Evolutionary conservation across 1,139 yeast species (phyloP).

Genomic region (Lodderomyces oxycetoniae): DNA sequence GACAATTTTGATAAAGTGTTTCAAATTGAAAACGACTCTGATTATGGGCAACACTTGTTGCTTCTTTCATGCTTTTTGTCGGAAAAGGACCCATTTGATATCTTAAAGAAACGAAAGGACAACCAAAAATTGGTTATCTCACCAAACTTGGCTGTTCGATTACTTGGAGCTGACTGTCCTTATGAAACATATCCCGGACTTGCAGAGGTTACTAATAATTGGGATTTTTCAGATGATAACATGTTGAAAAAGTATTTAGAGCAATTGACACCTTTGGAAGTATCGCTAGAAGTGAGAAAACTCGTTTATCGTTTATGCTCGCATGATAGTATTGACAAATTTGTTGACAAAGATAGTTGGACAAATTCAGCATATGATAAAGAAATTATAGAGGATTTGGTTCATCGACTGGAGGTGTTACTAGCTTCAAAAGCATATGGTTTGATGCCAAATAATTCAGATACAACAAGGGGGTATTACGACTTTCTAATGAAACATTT

Average conservation of each 20-base stretch:
- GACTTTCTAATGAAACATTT: conserved; percentile 6
- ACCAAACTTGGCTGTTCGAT: conserved; percentile 11
- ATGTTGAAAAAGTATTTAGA: conserved; percentile 16
- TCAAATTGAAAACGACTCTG: not conserved
- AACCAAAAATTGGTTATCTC: conserved; percentile 6
- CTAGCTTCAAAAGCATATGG: conserved; percentile 7
- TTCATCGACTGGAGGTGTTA: not conserved
- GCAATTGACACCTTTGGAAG: conserved; percentile 1
- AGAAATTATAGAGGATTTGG: conserved; percentile 6
- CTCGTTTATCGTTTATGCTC: conserved; percentile 6
- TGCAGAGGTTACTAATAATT: conserved; percentile 4
- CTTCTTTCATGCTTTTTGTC: conserved; percentile 7
- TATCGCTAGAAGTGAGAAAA: conserved; percentile 4
- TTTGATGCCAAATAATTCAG: not conserved
- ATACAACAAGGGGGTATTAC: conserved; percentile 3
- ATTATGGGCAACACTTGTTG: conserved; percentile 7
- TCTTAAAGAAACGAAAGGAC: not conserved
- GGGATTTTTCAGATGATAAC: conserved; percentile 7
- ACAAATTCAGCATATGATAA: conserved; percentile 3
- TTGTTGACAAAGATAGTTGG: conserved; percentile 8
- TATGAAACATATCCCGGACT: conserved; percentile 9
- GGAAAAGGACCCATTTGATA: conserved; percentile 6
- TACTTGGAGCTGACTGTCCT: conserved; percentile 7
- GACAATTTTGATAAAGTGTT: conserved; percentile 6
- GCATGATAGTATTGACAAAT: conserved; percentile 2